Evolutionary conservation across 345 rosid genomes (phyloP).

Genomic region (Camelina hispida): DNA sequence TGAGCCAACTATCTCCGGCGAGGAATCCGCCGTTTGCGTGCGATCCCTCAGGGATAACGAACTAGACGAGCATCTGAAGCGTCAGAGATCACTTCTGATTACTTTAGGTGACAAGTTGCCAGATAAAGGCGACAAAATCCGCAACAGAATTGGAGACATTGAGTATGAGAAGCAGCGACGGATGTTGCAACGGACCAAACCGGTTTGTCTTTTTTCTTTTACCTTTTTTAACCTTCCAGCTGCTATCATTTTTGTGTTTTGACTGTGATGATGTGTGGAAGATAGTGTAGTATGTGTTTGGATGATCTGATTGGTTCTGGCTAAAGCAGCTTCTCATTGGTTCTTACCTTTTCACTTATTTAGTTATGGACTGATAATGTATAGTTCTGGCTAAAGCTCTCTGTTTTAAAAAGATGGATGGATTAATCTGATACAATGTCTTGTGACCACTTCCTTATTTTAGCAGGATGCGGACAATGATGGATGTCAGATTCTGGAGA

Average conservation of each 20-base stretch:
- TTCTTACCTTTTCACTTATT: background rate
- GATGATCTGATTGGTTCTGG: conserved; percentile 12
- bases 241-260: background rate
- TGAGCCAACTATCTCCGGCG: conserved; percentile 13
- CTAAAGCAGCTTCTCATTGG: background rate
- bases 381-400: background rate
- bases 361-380: no score
- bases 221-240: background rate
- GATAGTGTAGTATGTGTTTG: background rate
- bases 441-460: conserved; percentile 20
- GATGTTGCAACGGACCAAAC: conserved; percentile 30
- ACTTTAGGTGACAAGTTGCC: conserved; percentile 8
- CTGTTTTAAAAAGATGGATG: background rate
- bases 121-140: conserved; percentile 63
- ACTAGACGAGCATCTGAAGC: conserved; percentile 47
- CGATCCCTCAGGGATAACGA: conserved; percentile 38
- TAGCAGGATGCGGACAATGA: conserved; percentile 51
- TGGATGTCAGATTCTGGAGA: conserved; percentile 43
- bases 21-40: conserved; percentile 36
- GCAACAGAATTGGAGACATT: conserved; percentile 42
- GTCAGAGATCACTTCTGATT: conserved; percentile 36
- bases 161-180: conserved; percentile 62
- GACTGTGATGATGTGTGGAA: conserved; percentile 8
- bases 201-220: conserved; percentile 42
- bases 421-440: background rate